phyloP scores from a whole-genome alignment of 169 alveolate species.

The Cryptosporidium ubiquitum region DNA sequence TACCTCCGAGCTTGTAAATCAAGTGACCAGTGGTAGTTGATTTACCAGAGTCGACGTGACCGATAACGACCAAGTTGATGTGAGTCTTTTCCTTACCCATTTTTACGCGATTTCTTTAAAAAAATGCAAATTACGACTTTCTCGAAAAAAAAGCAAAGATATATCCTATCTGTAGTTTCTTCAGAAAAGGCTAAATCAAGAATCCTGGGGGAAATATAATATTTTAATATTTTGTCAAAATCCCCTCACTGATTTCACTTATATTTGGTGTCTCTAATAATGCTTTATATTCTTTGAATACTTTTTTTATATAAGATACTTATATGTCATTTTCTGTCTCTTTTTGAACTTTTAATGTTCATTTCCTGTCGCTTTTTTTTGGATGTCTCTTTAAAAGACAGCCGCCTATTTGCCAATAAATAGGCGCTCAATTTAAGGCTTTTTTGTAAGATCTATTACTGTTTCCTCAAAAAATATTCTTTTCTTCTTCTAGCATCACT shows the following conservation, averaged over 20 bases:
- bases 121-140: constrained; percentile 1
- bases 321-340: background rate
- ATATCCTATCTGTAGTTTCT: background rate
- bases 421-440: background rate
- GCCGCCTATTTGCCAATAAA: background rate
- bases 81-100: constrained; percentile 88
- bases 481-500: too few species aligned
- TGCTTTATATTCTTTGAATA: background rate
- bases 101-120: constrained; percentile 4
- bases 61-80: constrained; percentile 94
- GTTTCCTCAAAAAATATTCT: background rate
- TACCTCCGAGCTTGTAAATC: constrained; percentile 95
- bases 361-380: constrained; percentile 11
- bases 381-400: constrained; percentile 16
- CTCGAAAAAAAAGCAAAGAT: constrained; percentile 9
- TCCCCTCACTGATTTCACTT: constrained; percentile 15
- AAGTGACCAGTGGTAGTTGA: constrained; percentile 97
- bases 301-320: background rate
- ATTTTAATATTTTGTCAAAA: background rate
- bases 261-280: background rate
- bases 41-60: constrained; percentile 98
- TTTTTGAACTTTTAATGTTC: background rate
- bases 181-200: background rate
- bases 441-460: background rate
- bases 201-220: background rate